Base-by-base conservation (phyloP, 2,329 filamentous ascomycete species). In the Thelonectria rubi region DNA sequence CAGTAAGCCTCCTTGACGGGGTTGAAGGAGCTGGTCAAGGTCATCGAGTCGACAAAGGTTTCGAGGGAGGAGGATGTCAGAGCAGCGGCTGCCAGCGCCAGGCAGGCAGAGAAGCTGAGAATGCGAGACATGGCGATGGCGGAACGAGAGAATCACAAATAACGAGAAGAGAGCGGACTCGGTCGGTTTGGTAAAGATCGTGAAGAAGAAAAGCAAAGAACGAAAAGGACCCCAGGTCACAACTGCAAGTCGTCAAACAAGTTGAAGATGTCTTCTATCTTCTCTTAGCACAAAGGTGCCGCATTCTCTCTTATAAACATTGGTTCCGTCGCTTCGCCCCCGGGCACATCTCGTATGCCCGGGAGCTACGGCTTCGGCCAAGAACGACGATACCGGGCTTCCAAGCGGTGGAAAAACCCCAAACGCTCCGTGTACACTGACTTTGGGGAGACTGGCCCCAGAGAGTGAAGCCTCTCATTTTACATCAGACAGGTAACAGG, bases 1-100 rank as follows among this genome's bases (percentile, higher is more conserved):
- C 86, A 88, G 79, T 88, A 88, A 9, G 85, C 81, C 17, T 80
- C 79, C 72, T 86, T 84, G 65, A 88, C 78, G 6, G 86, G 85
- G 68, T 85, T 82, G 75, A 88, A 88, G 34, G 78, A 75, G 63
- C 76, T 75, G 26, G 79, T 76, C n/a, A 88, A 78, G 30, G 79
- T 75, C 51, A 86, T 71, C 50, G 78, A 78, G 62, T 84, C 74
- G 58, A 76, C 74, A 47, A 75, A 72, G 47, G 40, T 73, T 52
- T 72, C 63, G 50, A 73, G 69, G 11, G 70, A 72, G 3, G 68
- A 69, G 3, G 70, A 69, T 18, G 62, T 65, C 42, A 72, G 65
- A 18, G 68, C 64, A 47, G 68, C 70, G 51, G 66, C 64, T 18
- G 66, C 70, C 68, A 72, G 65, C 64, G 68, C 68, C 66, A 72